phyloP scores from a whole-genome alignment of 352 stramenopile genomes.

The Globisporangium irregulare region DNA sequence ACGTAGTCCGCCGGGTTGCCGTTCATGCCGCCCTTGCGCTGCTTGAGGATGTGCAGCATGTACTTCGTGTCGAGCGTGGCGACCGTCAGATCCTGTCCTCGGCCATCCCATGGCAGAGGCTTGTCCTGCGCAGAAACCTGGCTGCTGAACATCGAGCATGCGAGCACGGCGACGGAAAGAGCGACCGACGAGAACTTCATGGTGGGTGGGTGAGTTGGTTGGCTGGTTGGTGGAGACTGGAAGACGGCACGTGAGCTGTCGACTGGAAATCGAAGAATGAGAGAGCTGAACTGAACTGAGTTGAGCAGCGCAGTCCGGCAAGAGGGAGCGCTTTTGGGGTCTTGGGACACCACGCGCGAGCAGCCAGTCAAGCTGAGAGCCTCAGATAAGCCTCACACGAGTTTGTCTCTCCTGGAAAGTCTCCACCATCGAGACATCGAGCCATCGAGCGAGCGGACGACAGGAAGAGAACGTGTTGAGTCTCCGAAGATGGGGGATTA shows the following conservation, averaged over 20 bases:
- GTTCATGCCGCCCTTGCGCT: conserved; percentile 40
- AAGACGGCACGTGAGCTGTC: conserved; percentile 1
- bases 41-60: conserved; percentile 63
- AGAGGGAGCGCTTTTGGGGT: not conserved
- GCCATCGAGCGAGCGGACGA: not conserved
- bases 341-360: not conserved
- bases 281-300: not conserved
- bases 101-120: conserved; percentile 55
- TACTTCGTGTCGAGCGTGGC: conserved; percentile 52
- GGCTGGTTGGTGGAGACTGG: not conserved
- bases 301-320: not conserved
- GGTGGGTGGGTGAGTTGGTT: not conserved
- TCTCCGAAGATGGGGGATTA: not conserved
- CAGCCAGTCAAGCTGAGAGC: not conserved
- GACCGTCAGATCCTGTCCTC: conserved; percentile 48
- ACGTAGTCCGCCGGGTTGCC: conserved; percentile 51
- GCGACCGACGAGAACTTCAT: conserved; percentile 35
- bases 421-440: not conserved
- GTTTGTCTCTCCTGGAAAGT: not conserved
- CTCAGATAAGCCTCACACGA: not conserved
- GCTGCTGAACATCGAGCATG: conserved; percentile 21
- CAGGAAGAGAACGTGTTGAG: not conserved
- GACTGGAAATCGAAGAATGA: conserved; percentile 7
- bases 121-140: conserved; percentile 20
- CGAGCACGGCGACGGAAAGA: conserved; percentile 24